Base-by-base conservation (phyloP, 116 monocot species). In the Zostera marina region DNA sequence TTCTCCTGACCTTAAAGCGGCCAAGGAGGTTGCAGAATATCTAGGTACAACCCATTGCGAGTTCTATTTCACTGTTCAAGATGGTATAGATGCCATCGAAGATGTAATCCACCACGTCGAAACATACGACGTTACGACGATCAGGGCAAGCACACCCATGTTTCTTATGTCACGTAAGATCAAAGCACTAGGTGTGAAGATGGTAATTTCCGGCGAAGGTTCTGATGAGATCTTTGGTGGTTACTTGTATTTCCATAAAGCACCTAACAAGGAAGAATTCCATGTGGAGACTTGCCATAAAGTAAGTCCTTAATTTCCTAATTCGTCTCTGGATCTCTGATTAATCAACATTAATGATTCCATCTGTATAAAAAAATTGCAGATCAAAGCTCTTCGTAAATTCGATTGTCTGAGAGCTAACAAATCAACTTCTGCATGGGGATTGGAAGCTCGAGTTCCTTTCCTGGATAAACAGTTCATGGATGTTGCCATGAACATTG, bases 201-300 rank as follows among this genome's bases (percentile, higher is more conserved):
- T 96, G 96, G 96, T 96, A 42, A 61, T 96, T 64, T 88, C 89
- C 11, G 89, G 96, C 8, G 96, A 96, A 72, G 96, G 89, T 41
- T 65, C 96, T 2, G 96, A 96, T 66, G 96, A 88, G 60, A 79
- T 96, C 20, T 88, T 96, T 53, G 94, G 88, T 13, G 88, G 94
- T 0, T 96, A 96, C 59, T 63, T 88, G 23, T 96, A 96, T 61
- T 96, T 96, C 65, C 94, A 96, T 75, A 85, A 85, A 70, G 94
- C 94, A 5, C 88, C 94, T 10, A 82, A 80, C 73, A 96, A 96
- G 82, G 88, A 93, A 74, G 83, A 67, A 40, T 70, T 94, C 59
- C 94, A 94, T 56, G 57, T 61, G 5, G 94, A 88, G 55, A 94
- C 89, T 8, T 83, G 83, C 63, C 78, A 61, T 53, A 94, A 88